Base-by-base conservation (phyloP, 1,284 basidiomycete genomes). In the Malassezia equina region DNA sequence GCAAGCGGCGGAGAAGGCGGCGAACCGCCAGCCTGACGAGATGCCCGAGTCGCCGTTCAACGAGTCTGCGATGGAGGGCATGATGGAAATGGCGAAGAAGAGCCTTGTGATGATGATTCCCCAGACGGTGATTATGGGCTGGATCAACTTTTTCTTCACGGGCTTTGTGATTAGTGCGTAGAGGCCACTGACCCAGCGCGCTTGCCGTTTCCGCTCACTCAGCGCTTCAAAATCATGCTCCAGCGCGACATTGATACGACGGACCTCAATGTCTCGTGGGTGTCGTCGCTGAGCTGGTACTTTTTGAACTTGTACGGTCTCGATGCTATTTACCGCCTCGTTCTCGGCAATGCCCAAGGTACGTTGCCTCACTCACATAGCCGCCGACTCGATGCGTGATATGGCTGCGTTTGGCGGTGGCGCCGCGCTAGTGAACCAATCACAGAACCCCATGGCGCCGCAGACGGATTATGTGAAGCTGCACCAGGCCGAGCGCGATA, bases 121-220 rank as follows among this genome's bases (percentile, higher is more conserved):
- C 5, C 73, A 75, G 53, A 96, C 96, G 84, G 81, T 96, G 61
- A 91, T 98, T 67, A 98, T 98, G 94, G 93, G 91, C 60, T 98
- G 94, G 88, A 94, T 99, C 79, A 95, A 93, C 77, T 91, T 93
- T 76, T 98, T 98, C 83, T 98, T 98, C 78, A 87, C 89, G 63
- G 93, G 93, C 29, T 96, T 98, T 75, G 87, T 95, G 58, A 94
- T 95, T 75, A 76, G 65, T 66, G 17, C 28, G 23, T 19, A 25
- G 19, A 2, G n/a, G 8, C 34, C 21, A 21, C 36, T 49, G 17
- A 33, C 19, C 15, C 57, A 67, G 66, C 96, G 76, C 93, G 91
- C 73, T 79, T 99, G 0, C 94, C 94, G 0, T 99, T 99, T 78
- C 94, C 94, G 0, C 78, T 98, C 51, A 98, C 94, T 4, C 81